Base-by-base conservation (phyloP, 352 stramenopile genomes). In the Phytopythium oedochilum region DNA sequence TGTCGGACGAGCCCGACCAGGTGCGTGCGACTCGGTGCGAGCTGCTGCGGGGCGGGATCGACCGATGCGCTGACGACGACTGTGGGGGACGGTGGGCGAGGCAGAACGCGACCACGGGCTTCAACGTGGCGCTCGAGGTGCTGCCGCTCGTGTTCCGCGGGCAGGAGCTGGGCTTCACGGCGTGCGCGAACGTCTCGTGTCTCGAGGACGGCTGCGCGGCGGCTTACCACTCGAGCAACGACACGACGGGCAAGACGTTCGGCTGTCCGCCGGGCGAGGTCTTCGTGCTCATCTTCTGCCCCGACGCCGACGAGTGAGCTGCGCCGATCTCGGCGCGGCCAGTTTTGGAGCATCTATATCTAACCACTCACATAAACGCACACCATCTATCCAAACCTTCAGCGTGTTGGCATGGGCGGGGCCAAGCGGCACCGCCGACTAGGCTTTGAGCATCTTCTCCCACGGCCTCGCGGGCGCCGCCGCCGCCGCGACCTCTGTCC, bases 391-490 rank as follows among this genome's bases (percentile, higher is more conserved):
- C 15, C 23, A 36, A 46, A 46, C 40, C 38, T 46, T 3, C 26
- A 36, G 48, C 32, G 29, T 29, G 29, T 42, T 43, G 29, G 5
- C 39, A 45, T 26, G 20, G 22, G 14, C 40, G 15, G 17, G 11
- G 3, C n/a, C n/a, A n/a, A n/a, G n/a, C n/a, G n/a, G n/a, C 31
- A 22, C 2, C 38, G 36, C 17, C 29, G 15, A 23, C 46, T 60
- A 69, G 59, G 49, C 57, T 29, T 66, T 65, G 42, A 68, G 48
- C 40, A 47, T 31, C 51, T 77, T 73, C 49, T 81, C 71, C 73
- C 73, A 84, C 7, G 73, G 73, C 48, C 79, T 81, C 5, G 53
- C 47, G 14, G 63, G 63, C 11, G 48, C 59, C 28, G 34, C 34
- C 14, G 23, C 38, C 14, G 23, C 38, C 11, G 38, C 26, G 15